phyloP scores from a whole-genome alignment of 2,329 filamentous ascomycete species.

The Penicillium sp. region DNA sequence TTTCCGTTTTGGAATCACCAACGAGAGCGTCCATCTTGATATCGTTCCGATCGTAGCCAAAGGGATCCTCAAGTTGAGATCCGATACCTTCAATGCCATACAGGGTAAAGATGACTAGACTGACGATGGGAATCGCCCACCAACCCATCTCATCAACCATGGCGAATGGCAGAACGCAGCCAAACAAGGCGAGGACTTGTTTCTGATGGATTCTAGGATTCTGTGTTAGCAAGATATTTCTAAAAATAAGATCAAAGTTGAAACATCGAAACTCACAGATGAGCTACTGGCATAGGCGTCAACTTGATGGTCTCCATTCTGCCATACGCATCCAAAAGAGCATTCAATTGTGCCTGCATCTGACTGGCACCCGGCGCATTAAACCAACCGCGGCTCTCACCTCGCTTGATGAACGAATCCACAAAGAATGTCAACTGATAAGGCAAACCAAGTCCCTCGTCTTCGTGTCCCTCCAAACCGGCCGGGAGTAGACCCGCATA shows the following conservation, averaged over 20 bases:
- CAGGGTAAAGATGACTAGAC: constrained; percentile 61
- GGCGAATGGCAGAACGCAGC: constrained; percentile 60
- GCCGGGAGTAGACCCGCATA: constrained; percentile 52
- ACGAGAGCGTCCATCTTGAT: constrained; percentile 67
- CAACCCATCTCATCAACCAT: constrained; percentile 63
- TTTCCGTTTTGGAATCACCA: constrained; percentile 59
- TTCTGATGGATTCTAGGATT: constrained; percentile 57
- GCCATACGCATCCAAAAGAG: constrained; percentile 58
- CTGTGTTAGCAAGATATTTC: not conserved
- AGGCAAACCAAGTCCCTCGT: constrained; percentile 58
- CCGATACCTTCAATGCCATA: constrained; percentile 65
- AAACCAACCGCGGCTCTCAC: constrained; percentile 57
- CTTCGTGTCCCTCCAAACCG: constrained; percentile 54
- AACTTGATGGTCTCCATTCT: constrained; percentile 64
- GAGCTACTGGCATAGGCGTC: constrained; percentile 64
- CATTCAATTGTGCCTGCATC: constrained; percentile 58
- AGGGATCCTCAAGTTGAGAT: constrained; percentile 63
- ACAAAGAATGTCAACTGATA: constrained; percentile 61
- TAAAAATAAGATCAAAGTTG: no score
- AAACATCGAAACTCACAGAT: constrained; percentile 42
- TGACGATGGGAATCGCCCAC: constrained; percentile 60
- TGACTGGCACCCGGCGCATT: constrained; percentile 58
- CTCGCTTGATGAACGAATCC: constrained; percentile 59
- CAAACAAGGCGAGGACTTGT: constrained; percentile 62
- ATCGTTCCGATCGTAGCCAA: constrained; percentile 64